Evolutionary conservation across 1,284 basidiomycete genomes (phyloP), one percentile per base, ranked within the genome.

Genomic region (Agroathelia rolfsii): DNA sequence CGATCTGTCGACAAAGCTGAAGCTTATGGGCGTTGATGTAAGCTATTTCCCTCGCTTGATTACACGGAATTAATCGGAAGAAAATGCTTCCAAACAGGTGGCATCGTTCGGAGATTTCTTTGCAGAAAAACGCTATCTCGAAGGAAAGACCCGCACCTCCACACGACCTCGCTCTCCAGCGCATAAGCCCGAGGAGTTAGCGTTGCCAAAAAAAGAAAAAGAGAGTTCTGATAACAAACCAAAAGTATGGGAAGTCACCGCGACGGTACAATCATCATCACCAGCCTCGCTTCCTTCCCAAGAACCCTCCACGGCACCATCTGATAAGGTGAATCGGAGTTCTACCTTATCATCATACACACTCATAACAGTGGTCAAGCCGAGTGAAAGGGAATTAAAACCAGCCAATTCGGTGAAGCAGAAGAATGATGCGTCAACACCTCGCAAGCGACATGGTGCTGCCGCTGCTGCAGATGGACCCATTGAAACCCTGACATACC

Each of bases 51-150:
- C 20, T 13, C 13, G 16, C 19, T 32, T 16, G n/a, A 16, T 21
- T 14, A 30, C n/a, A 16, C 0, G 24, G 9, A 34, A 24, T 11
- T 15, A 6, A n/a, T 3, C 7, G 16, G 21, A 20, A 7, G n/a
- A n/a, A n/a, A n/a, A n/a, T n/a, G n/a, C n/a, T n/a, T n/a, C n/a
- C n/a, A n/a, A n/a, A 1, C 24, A 64, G 61, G 69, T 81, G 4
- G 78, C 77, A 12, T 74, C 68, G n/a, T 81, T 81, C 45, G 82
- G 82, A 6, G 78, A 85, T 53, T 84, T 68, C 51, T 83, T 84
- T 40, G 76, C 73, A 0, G 80, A 84, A 47, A 64, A 66, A 35
- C 65, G 61, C 22, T 39, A 42, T 21, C 36, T 43, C 34, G 30
- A 12, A 12, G 25, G 31, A 47, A 29, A 38, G 39, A 29, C 32